phyloP scores from a whole-genome alignment of 768 basidiomycete species.

The Mrakia blollopis region DNA sequence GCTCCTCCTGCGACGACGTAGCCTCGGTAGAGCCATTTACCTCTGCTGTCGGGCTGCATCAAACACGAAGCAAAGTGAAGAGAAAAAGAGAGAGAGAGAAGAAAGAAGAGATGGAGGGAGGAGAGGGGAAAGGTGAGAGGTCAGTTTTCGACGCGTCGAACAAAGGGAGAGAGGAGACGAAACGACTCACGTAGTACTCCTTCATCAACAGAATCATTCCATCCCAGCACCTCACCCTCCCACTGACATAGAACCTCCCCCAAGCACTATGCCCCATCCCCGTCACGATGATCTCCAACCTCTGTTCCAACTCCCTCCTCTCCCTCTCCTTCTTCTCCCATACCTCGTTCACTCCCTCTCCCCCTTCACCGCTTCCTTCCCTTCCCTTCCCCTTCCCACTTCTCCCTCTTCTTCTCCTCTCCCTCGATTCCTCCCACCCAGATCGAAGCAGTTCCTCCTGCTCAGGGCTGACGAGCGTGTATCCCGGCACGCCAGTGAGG shows the following conservation, averaged over 20 bases:
- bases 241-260: slow-evolving; percentile 44
- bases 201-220: slow-evolving; percentile 45
- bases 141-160: background rate
- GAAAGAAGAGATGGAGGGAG: background rate
- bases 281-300: slow-evolving; percentile 42
- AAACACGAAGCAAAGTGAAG: background rate
- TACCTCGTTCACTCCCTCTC: slow-evolving; percentile 31
- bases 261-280: slow-evolving; percentile 45
- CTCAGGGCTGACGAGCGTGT: slow-evolving; percentile 37
- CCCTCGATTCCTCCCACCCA: no score
- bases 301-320: slow-evolving; percentile 34
- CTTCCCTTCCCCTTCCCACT: slow-evolving; percentile 34
- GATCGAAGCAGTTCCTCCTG: slow-evolving; percentile 22
- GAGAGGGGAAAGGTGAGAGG: no score
- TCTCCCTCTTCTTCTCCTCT: slow-evolving; percentile 36
- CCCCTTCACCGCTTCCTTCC: slow-evolving; percentile 4
- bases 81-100: background rate
- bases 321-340: slow-evolving; percentile 33
- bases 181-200: slow-evolving; percentile 43
- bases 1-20: slow-evolving; percentile 43
- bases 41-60: slow-evolving; percentile 28
- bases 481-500: slow-evolving; percentile 37
- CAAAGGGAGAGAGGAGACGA: no score
- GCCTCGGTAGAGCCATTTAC: slow-evolving; percentile 42
- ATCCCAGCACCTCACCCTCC: slow-evolving; percentile 44